phyloP scores from a whole-genome alignment of 2,329 filamentous ascomycete species.

The Pseudogymnoascus sp. region DNA sequence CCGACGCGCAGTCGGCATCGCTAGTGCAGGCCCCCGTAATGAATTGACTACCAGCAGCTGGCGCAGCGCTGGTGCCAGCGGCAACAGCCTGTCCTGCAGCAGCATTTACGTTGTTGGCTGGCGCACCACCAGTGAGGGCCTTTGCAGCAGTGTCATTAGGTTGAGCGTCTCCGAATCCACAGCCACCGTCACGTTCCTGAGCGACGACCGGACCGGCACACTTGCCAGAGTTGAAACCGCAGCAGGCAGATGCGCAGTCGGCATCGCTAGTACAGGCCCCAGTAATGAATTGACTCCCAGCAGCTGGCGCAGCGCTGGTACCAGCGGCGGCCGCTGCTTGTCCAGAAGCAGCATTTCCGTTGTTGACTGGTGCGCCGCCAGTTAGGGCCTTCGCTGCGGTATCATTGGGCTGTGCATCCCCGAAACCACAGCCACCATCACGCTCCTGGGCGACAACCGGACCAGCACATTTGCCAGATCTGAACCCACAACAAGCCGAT shows the following conservation, averaged over 20 bases:
- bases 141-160: constrained; percentile 14
- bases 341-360: background rate
- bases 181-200: constrained; percentile 32
- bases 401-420: constrained; percentile 16
- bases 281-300: constrained; percentile 15
- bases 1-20: constrained; percentile 17
- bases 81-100: constrained; percentile 25
- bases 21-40: constrained; percentile 12
- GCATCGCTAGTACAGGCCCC: constrained; percentile 16
- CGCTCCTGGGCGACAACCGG: constrained; percentile 30
- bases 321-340: constrained; percentile 24
- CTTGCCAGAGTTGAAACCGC: constrained; percentile 24
- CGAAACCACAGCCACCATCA: constrained; percentile 33
- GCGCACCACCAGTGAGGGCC: background rate
- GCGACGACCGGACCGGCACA: constrained; percentile 31
- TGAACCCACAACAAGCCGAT: constrained; percentile 17
- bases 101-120: background rate
- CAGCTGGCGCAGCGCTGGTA: constrained; percentile 22
- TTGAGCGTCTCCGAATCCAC: constrained; percentile 26
- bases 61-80: constrained; percentile 28
- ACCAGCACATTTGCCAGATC: constrained; percentile 30
- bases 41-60: constrained; percentile 15
- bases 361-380: constrained; percentile 3
- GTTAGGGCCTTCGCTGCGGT: constrained; percentile 15
- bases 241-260: constrained; percentile 17